Base-by-base conservation (phyloP, 176 grass and related monocot species). In the Chloris gayana region DNA sequence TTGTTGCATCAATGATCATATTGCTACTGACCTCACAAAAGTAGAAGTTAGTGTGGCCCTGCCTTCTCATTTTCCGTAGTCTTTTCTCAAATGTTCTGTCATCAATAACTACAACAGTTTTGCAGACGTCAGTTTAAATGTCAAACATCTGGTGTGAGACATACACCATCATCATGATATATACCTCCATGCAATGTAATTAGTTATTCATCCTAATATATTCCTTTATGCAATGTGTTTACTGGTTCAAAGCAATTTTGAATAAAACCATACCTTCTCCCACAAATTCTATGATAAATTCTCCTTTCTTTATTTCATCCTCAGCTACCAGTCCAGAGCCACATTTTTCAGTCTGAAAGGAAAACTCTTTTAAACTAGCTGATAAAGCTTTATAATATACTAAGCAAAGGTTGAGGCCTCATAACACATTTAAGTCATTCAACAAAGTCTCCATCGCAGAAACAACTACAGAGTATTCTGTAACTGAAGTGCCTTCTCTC, bases 271-370 rank as follows among this genome's bases (percentile, higher is more conserved):
- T 90, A 98, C 95, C 95, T 98, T 98, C 95, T 72, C 95, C 95
- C 37, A 98, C 90, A 86, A 95, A 98, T 64, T 98, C 95, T 67
- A 98, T 89, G 82, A 98, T 81, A 89, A 98, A 98, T 69, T 94
- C 90, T 70, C 92, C 88, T 91, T 91, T 91, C 79, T 95, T 92
- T 86, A 95, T 93, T 80, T 87, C 95, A 64, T 98, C 92, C 51
- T 93, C 84, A 81, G 92, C 82, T 73, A 98, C 82, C 85, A 98
- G 87, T 50, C 92, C 95, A 86, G 87, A 85, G 22, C 95, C 92
- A 93, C 95, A 95, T 87, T 95, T 98, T 75, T 98, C 81, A 89
- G 95, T 95, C 92, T 98, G 90, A 49, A 94, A 76, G 15, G 41
- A 44, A 86, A 57, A 31, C 22, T 19, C 46, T 41, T 92, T 81